Evolutionary conservation across 352 stramenopile genomes (phyloP).

Genomic region (Pythium periplocum): DNA sequence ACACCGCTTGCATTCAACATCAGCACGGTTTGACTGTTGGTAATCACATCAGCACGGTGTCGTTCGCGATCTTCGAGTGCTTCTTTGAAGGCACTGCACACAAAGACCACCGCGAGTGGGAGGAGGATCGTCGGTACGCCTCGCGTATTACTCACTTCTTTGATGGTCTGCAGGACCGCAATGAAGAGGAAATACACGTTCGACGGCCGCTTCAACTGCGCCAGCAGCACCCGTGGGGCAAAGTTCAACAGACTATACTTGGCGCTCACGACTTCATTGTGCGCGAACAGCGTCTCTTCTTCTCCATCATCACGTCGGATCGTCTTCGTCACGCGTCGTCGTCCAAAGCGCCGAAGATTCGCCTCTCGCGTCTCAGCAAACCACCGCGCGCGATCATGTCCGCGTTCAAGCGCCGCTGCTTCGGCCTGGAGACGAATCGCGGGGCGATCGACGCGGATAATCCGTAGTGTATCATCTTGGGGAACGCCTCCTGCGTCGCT

Average conservation of each 20-base stretch:
- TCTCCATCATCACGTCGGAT: slow-evolving; percentile 5
- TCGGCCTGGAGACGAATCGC: slow-evolving; percentile 9
- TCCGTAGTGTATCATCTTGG: not conserved
- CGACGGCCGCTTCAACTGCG: slow-evolving; percentile 64
- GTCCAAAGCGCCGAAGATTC: no score
- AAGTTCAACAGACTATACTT: slow-evolving; percentile 86
- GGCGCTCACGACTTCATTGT: slow-evolving; percentile 71
- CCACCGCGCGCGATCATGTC: not conserved
- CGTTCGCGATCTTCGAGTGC: slow-evolving; percentile 78
- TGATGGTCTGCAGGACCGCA: slow-evolving; percentile 75
- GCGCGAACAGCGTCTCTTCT: slow-evolving; percentile 26
- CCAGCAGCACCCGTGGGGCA: slow-evolving; percentile 58
- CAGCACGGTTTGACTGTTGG: slow-evolving; percentile 61
- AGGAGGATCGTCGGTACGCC: slow-evolving; percentile 78
- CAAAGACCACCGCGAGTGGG: slow-evolving; percentile 69
- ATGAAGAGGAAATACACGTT: slow-evolving; percentile 89
- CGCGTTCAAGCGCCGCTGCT: not conserved
- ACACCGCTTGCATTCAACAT: slow-evolving; percentile 32
- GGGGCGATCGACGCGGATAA: slow-evolving; percentile 41
- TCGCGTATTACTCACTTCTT: slow-evolving; percentile 80
- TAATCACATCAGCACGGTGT: slow-evolving; percentile 61
- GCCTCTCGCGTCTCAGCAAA: no score
- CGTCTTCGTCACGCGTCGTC: no score
- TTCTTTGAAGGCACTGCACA: slow-evolving; percentile 79
- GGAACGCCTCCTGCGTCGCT: not conserved